Evolutionary conservation across 192 early-diverging fungal species (phyloP).

Genomic region (Dissophora ornata): DNA sequence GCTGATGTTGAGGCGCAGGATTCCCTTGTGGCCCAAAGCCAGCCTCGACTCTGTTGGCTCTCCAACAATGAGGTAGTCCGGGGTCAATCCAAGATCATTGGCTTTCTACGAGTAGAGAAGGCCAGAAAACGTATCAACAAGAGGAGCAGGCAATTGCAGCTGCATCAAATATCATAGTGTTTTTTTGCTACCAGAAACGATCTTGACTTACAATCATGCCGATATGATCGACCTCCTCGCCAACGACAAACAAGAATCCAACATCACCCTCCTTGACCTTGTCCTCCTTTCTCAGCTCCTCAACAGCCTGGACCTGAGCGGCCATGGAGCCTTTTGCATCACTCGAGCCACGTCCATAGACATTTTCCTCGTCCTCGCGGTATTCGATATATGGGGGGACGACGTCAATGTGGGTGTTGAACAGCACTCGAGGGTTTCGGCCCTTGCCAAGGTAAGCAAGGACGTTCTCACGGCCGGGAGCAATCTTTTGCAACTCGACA

Average conservation of each 20-base stretch:
- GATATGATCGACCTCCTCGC: conserved; percentile 64
- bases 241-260: conserved; percentile 62
- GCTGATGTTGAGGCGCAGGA: conserved; percentile 52
- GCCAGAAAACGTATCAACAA: background rate
- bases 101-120: conserved; percentile 34
- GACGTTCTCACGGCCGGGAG: conserved; percentile 59
- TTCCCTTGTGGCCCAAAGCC: conserved; percentile 65
- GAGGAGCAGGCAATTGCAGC: background rate
- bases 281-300: conserved; percentile 58
- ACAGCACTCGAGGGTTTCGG: conserved; percentile 41
- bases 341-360: conserved; percentile 56
- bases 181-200: background rate
- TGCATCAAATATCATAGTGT: background rate
- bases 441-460: conserved; percentile 52
- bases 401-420: conserved; percentile 64
- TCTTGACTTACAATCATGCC: conserved; percentile 55
- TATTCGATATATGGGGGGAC: conserved; percentile 62
- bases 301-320: conserved; percentile 57
- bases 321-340: conserved; percentile 65
- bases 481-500: conserved; percentile 53
- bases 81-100: conserved; percentile 53
- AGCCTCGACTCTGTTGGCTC: conserved; percentile 62
- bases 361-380: conserved; percentile 55
- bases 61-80: conserved; percentile 60
- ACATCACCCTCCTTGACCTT: conserved; percentile 61